These are phyloP conservation scores for Xylariaceae sp. DNA, from an alignment of 2,329 filamentous ascomycete species.

Conservation along the genomic window DNA sequence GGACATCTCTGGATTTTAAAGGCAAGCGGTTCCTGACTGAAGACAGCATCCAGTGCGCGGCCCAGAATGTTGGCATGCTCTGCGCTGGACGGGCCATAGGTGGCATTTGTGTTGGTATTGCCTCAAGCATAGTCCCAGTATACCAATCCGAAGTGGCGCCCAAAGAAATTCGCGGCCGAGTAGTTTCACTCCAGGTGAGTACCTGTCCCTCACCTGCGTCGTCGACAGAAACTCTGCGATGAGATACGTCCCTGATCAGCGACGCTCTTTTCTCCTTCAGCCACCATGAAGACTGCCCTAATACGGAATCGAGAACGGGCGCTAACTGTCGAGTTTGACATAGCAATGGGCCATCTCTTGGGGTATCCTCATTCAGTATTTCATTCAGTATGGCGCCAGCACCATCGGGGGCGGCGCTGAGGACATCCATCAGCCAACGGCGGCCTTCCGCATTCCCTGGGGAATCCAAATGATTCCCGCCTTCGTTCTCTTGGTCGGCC, in stretches of 20 bases:
- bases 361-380: conserved; percentile 64
- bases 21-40: not conserved
- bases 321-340: conserved; percentile 41
- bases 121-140: conserved; percentile 65
- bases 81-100: conserved; percentile 67
- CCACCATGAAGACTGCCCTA: too few species aligned
- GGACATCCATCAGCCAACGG: conserved; percentile 45
- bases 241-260: too few species aligned
- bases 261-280: too few species aligned
- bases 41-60: conserved; percentile 51
- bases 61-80: conserved; percentile 66
- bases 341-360: conserved; percentile 71
- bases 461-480: conserved; percentile 25
- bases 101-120: conserved; percentile 70
- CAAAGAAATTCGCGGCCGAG: conserved; percentile 53
- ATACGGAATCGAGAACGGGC: too few species aligned
- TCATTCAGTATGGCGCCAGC: conserved; percentile 61
- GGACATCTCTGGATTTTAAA: too few species aligned
- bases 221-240: too few species aligned
- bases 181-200: conserved; percentile 46
- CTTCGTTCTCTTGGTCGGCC: conserved; percentile 25
- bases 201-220: too few species aligned
- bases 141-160: conserved; percentile 65
- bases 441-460: conserved; percentile 32
- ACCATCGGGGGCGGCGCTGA: conserved; percentile 47